A percentile compares a stretch with the other conserved stretches of the same genome.
Conservation (phyloP, 345 rosid genomes). For the Atalantia buxifolia region DNA sequence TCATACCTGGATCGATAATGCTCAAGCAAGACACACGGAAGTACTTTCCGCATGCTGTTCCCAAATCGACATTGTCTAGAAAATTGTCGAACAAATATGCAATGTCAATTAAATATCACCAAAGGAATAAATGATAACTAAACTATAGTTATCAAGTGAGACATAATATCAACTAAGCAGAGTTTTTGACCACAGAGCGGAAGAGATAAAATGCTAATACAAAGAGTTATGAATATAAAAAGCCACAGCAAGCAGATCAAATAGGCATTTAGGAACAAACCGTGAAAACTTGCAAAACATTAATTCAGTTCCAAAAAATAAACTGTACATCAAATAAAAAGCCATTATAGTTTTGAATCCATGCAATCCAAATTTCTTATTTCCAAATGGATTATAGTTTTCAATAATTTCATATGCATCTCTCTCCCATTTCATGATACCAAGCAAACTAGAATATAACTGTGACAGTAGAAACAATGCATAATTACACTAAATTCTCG, state of each 20-base stretch:
- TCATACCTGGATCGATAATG: conserved; percentile 56
- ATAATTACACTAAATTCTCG: background rate
- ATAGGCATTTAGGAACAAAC: background rate
- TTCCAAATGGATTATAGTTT: no score
- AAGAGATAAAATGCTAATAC: background rate
- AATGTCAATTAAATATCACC: background rate
- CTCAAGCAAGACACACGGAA: conserved; percentile 78
- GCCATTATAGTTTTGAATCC: background rate
- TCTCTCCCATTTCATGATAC: background rate
- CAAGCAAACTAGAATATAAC: background rate
- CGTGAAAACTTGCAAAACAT: background rate
- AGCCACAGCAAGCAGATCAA: background rate
- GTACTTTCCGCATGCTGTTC: conserved; percentile 79
- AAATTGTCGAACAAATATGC: background rate
- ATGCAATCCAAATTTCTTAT: background rate
- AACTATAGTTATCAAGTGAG: background rate
- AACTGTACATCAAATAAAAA: background rate
- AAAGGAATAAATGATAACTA: no score
- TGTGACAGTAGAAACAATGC: background rate
- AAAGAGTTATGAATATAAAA: background rate
- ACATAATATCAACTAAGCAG: background rate
- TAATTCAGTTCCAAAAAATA: background rate
- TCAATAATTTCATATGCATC: background rate
- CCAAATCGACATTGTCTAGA: conserved; percentile 65
- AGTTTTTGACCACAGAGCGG: background rate